These are phyloP conservation scores for Coniella lustricola DNA, from an alignment of 2,329 filamentous ascomycete species.

Conservation along the genomic window DNA sequence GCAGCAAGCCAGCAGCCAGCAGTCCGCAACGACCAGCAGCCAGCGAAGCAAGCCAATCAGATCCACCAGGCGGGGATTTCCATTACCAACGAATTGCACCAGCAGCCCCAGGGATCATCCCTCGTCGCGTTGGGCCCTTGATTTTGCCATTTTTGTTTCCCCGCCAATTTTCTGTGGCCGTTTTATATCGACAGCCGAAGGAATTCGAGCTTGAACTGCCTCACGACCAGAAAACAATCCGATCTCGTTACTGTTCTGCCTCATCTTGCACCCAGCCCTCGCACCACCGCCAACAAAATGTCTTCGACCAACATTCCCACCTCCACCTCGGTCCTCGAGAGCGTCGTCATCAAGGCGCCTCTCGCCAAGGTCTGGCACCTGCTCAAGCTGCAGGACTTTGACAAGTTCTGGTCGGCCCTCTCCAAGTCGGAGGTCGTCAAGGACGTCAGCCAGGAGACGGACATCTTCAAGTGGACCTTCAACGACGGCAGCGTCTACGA, in stretches of 20 bases:
- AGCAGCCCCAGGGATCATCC: not conserved
- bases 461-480: conserved; percentile 64
- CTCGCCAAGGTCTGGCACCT: conserved; percentile 64
- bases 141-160: not conserved
- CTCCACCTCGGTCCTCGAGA: conserved; percentile 59
- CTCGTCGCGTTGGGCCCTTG: not conserved
- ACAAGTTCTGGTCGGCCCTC: conserved; percentile 59
- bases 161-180: not conserved
- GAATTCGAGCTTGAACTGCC: no score
- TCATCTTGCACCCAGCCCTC: no score
- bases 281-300: no score
- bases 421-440: conserved; percentile 52
- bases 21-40: not conserved
- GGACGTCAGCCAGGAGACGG: conserved; percentile 54
- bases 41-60: not conserved
- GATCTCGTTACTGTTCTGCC: no score
- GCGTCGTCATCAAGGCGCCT: conserved; percentile 60
- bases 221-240: no score
- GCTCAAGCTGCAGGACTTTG: conserved; percentile 66
- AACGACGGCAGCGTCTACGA: conserved; percentile 61
- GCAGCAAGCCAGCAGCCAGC: no score
- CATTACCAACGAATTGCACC: not conserved
- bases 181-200: no score
- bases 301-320: conserved; percentile 46
- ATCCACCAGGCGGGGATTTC: not conserved